A percentile compares a stretch with the other conserved stretches of the same genome.
Evolutionary conservation across 495 filamentous ascomycete species (phyloP).

Genomic region (Extremus antarcticus): DNA sequence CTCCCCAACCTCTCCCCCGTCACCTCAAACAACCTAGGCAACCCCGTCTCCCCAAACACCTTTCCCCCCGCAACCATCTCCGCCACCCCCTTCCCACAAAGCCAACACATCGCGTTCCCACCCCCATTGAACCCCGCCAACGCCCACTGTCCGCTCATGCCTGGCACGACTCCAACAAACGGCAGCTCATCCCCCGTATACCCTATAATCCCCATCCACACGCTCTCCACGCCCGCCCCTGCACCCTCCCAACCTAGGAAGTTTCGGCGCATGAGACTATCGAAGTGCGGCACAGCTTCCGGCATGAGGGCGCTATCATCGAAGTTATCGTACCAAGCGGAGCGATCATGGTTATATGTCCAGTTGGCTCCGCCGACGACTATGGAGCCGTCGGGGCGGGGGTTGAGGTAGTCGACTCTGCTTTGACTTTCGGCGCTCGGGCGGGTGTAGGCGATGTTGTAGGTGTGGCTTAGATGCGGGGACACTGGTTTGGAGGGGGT

Average conservation of each 20-base stretch:
- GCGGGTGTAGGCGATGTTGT: conserved; percentile 4
- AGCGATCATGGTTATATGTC: neutral
- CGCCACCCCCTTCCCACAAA: conserved; percentile 35
- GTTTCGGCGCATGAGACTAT: conserved; percentile 37
- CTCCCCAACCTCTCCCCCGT: neutral
- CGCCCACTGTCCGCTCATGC: conserved; percentile 31
- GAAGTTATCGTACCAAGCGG: neutral
- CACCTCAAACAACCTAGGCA: neutral
- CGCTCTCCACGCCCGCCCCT: conserved; percentile 32
- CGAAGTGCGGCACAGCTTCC: conserved; percentile 33
- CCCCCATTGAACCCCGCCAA: conserved; percentile 45
- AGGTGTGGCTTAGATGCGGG: neutral
- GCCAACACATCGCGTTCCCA: conserved; percentile 43
- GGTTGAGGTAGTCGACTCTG: conserved; percentile 1
- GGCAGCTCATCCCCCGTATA: conserved; percentile 24
- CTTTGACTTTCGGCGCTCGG: neutral
- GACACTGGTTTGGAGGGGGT: neutral
- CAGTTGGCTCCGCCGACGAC: neutral
- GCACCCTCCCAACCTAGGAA: conserved; percentile 42
- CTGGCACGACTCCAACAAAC: conserved; percentile 39
- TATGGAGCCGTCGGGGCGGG: neutral
- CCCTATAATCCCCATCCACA: conserved; percentile 45
- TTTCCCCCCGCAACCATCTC: conserved; percentile 33
- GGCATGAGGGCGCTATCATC: neutral
- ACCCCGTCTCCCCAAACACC: conserved; percentile 28